Evolutionary conservation across 805 yeast species (phyloP).

Genomic region (Dipodascus geniculatus): DNA sequence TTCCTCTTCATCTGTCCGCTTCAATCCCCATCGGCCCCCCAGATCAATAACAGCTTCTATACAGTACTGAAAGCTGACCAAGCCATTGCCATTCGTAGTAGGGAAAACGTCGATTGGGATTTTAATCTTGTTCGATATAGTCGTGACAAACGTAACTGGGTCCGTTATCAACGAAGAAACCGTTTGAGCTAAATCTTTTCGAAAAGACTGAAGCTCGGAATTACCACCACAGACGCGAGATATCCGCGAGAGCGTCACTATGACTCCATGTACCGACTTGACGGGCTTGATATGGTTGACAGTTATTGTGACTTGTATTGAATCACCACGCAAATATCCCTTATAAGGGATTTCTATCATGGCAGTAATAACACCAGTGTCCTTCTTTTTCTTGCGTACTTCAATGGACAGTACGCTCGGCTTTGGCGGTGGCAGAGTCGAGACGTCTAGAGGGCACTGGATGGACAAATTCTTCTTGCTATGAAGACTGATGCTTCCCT

Average conservation of each 20-base stretch:
- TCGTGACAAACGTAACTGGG: slow-evolving; percentile 45
- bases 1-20: slow-evolving; percentile 7
- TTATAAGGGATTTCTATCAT: slow-evolving; percentile 40
- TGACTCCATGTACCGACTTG: slow-evolving; percentile 59
- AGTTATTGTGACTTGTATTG: slow-evolving; percentile 56
- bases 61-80: slow-evolving; percentile 74
- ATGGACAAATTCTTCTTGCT: slow-evolving; percentile 52
- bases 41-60: slow-evolving; percentile 75
- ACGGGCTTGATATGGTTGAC: slow-evolving; percentile 62
- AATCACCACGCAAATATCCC: slow-evolving; percentile 73
- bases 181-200: slow-evolving; percentile 74
- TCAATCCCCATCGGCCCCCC: slow-evolving; percentile 39
- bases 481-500: slow-evolving; percentile 12
- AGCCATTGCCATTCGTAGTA: slow-evolving; percentile 57
- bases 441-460: slow-evolving; percentile 64
- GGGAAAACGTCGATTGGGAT: slow-evolving; percentile 84
- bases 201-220: slow-evolving; percentile 47
- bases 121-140: slow-evolving; percentile 48
- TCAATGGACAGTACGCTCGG: slow-evolving; percentile 54
- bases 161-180: slow-evolving; percentile 72
- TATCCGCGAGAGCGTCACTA: slow-evolving; percentile 68
- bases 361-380: slow-evolving; percentile 28
- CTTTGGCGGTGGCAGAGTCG: slow-evolving; percentile 51
- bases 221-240: slow-evolving; percentile 57
- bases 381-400: slow-evolving; percentile 31